Evolutionary conservation across 164 flowering plant genomes (phyloP), one percentile per base, ranked within the genome.

Genomic region (Santalum album): DNA sequence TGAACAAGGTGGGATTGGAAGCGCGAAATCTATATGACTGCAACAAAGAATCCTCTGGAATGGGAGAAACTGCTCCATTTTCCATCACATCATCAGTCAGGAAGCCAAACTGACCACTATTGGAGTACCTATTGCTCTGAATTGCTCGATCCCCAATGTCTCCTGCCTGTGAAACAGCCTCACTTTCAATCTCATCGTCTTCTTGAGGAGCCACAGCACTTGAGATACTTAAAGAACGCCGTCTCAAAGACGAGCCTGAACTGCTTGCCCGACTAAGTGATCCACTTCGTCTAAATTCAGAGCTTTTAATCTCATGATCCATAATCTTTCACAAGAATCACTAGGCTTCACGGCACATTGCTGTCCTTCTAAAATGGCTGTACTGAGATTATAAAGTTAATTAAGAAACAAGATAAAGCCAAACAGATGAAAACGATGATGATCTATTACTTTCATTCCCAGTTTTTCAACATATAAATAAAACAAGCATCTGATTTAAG

Each of bases 111-210:
- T 72, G 73, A 18, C 70, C 58, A 63, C 74, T 65, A 15, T 55
- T 65, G 68, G 78, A 72, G 55, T 56, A 19, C 55, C 77, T 70
- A 15, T 52, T 71, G 68, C 82, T 81, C 43, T 46, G 61, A 62
- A 86, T 58, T 25, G 74, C 80, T 18, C 84, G 62, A 53, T 82
- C 95, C 27, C 95, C 95, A 42, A 75, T 77, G 66, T 86, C 95
- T 32, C 95, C 95, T 9, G 90, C 95, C 58, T 78, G 78, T 12
- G 95, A 83, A 51, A 76, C 82, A 51, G 43, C 53, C 64, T 72
- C 86, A 47, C 64, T 75, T 63, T 79, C 87, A 57, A 54, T 27
- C 11, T 75, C 77, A 50, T 75, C 76, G 49, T 63, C 69, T 12
- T 21, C 14, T 47, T 62, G 67, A 42, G 60, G 35, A 25, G 58